Evolutionary conservation across 495 filamentous ascomycete species (phyloP).

Genomic region (Sabuloglossum arenarium): DNA sequence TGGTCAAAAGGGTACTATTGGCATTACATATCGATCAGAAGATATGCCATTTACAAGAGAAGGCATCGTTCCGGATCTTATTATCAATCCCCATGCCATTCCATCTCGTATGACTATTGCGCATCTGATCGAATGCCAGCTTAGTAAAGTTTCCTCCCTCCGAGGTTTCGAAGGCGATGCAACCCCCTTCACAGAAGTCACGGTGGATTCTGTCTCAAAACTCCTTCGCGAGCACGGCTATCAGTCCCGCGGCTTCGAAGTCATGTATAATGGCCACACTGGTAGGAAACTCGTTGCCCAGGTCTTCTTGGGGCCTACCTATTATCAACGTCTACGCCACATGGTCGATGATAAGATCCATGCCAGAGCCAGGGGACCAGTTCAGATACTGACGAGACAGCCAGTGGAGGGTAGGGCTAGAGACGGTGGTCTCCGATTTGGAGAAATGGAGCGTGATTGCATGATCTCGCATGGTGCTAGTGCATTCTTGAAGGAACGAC

Average conservation of each 20-base stretch:
- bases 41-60: slow-evolving; percentile 97
- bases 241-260: slow-evolving; percentile 89
- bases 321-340: slow-evolving; percentile 95
- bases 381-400: slow-evolving; percentile 93
- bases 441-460: slow-evolving; percentile 99
- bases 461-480: slow-evolving; percentile 98
- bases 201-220: slow-evolving; percentile 77
- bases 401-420: slow-evolving; percentile 96
- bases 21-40: slow-evolving; percentile 90
- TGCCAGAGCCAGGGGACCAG: slow-evolving; percentile 80
- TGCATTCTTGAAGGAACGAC: slow-evolving; percentile 86
- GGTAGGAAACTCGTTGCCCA: slow-evolving; percentile 82
- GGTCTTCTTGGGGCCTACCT: slow-evolving; percentile 92
- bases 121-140: slow-evolving; percentile 96
- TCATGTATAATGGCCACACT: slow-evolving; percentile 98
- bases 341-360: slow-evolving; percentile 99
- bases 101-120: slow-evolving; percentile 99
- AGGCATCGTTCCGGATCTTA: slow-evolving; percentile 81
- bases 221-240: slow-evolving; percentile 84
- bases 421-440: slow-evolving; percentile 96
- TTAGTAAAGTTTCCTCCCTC: slow-evolving; percentile 82
- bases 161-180: slow-evolving; percentile 90
- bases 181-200: slow-evolving; percentile 95
- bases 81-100: slow-evolving; percentile 99
- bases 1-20: slow-evolving; percentile 97